Evolutionary conservation across 2,329 filamentous ascomycete genomes (phyloP), one percentile per base, ranked within the genome.

Genomic region (Tolypocladium inflatum): DNA sequence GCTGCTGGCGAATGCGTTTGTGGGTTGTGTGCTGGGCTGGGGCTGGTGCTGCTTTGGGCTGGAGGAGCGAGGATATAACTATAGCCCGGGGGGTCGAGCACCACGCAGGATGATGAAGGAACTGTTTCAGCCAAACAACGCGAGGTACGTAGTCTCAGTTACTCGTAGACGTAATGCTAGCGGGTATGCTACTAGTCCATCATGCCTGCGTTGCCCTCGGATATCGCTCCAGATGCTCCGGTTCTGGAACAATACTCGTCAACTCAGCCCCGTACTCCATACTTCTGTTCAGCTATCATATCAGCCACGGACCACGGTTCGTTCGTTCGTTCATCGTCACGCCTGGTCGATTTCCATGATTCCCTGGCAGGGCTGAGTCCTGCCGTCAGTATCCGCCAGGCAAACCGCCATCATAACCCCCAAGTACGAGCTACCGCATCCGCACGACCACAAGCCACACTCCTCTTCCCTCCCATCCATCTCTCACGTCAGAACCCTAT

Each of bases 401-500:
- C 2, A 9, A 15, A 35, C 9, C 6, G 30, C 7, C 39, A 41
- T n/a, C 7, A n/a, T 19, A 21, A n/a, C 6, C 17, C 17, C 19
- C 48, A 19, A 51, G 19, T 51, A 51, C 48, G 30, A 21, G 9
- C n/a, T 51, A 13, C 48, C 48, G 48, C 8, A 51, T 51, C 17
- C 48, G 48, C 48, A 2, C 19, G 26, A n/a, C 8, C 5, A 9
- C 48, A n/a, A 35, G 48, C 30, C 48, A 51, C 48, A 19, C 30
- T 38, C n/a, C 26, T 48, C 39, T 48, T 13, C 26, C 23, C 21
- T 42, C 54, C 38, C 26, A 19, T 19, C 26, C 41, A n/a, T 43
- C 39, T 35, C 54, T 45, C 54, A 56, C 55, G 55, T 56, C 55
- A 56, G 55, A 56, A 56, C 55, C 8, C 10, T 39, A 26, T 38